A percentile compares a stretch with the other conserved stretches of the same genome.
Conservation (phyloP, 2,329 filamentous ascomycete species). For the Colletotrichum spinosum region DNA sequence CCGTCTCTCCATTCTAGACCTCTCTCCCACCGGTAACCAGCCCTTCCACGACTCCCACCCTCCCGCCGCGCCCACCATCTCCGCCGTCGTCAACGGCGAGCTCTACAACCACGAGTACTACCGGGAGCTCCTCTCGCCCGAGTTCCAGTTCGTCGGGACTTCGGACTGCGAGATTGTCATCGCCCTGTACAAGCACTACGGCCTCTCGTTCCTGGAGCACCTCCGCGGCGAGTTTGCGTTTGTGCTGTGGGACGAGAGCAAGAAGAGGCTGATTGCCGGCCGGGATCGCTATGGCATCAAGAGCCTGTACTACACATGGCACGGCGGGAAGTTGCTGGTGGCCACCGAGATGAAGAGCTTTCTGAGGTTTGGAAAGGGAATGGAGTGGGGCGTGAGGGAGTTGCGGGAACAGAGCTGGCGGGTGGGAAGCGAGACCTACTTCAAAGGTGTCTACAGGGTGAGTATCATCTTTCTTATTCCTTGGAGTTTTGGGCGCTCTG, state of each 20-base stretch:
- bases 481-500: too few relatives aligned
- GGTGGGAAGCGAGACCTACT: constrained; percentile 65
- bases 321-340: constrained; percentile 54
- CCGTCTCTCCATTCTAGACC: constrained; percentile 65
- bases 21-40: constrained; percentile 58
- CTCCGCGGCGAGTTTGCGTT: constrained; percentile 67
- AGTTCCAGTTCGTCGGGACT: constrained; percentile 57
- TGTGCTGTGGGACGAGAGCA: constrained; percentile 59
- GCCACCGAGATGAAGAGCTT: constrained; percentile 67
- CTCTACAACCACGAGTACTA: constrained; percentile 63
- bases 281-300: constrained; percentile 69
- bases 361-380: constrained; percentile 60
- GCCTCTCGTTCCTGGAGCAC: constrained; percentile 50
- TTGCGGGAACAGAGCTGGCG: constrained; percentile 63
- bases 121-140: constrained; percentile 40
- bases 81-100: constrained; percentile 70
- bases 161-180: constrained; percentile 65
- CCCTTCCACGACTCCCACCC: constrained; percentile 54
- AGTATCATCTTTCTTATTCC: constrained; percentile 15
- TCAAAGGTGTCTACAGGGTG: constrained; percentile 59
- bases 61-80: constrained; percentile 45
- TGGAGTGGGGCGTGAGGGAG: constrained; percentile 63
- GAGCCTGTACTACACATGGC: constrained; percentile 63
- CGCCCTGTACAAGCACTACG: constrained; percentile 63
- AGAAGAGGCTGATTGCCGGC: constrained; percentile 57